These are phyloP conservation scores for Rhododendron molle DNA, from an alignment of 148 eudicot species.

Conservation along the genomic window DNA sequence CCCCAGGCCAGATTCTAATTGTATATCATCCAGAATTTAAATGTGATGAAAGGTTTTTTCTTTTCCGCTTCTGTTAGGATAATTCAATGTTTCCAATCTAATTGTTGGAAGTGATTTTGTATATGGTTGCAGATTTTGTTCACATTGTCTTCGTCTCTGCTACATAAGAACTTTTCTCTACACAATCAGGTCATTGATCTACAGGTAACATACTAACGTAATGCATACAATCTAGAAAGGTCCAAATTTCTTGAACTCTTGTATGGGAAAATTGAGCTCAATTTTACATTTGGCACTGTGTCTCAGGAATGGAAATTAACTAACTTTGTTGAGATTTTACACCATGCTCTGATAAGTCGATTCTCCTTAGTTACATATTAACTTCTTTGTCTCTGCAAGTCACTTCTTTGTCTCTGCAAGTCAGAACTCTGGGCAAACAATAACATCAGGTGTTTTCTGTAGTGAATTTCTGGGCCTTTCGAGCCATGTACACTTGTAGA, in stretches of 20 bases:
- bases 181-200: slow-evolving; percentile 38
- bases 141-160: slow-evolving; percentile 27
- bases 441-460: background rate
- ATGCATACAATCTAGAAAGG: background rate
- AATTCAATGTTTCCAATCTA: slow-evolving; percentile 9
- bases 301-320: background rate
- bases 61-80: background rate
- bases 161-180: slow-evolving; percentile 37
- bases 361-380: background rate
- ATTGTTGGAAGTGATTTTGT: background rate
- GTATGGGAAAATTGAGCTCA: background rate
- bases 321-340: background rate
- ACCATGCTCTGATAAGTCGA: background rate
- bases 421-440: background rate
- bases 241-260: background rate
- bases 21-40: background rate
- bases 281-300: background rate
- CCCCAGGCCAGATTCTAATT: background rate
- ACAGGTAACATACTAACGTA: slow-evolving; percentile 29
- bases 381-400: background rate
- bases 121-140: slow-evolving; percentile 38
- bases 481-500: background rate
- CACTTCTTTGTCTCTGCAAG: background rate
- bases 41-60: background rate
- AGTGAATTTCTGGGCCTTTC: background rate